Evolutionary conservation across 1,284 basidiomycete genomes (phyloP).

Genomic region (Entoloma clypeatum): DNA sequence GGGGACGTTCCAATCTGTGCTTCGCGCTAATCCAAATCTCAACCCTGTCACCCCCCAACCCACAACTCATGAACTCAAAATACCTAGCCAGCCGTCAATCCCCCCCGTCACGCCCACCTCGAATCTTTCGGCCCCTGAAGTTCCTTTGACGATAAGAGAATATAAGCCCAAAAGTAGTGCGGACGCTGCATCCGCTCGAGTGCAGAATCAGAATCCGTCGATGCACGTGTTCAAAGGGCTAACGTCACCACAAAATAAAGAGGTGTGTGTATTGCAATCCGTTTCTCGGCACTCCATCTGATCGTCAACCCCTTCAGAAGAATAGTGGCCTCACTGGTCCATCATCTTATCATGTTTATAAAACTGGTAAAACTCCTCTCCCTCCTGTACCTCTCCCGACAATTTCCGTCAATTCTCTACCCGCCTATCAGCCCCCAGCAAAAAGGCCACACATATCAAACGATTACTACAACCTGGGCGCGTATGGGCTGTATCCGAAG

Average conservation of each 20-base stretch:
- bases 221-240: constrained; percentile 8
- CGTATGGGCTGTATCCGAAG: not conserved
- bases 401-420: constrained; percentile 14
- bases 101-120: not conserved
- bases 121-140: not conserved
- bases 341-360: constrained; percentile 14
- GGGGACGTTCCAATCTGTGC: constrained; percentile 3
- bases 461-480: not conserved
- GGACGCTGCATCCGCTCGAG: not conserved
- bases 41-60: too few relatives aligned
- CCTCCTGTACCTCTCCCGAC: constrained; percentile 9
- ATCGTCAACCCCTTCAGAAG: not conserved
- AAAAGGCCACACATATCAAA: constrained; percentile 5
- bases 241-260: not conserved
- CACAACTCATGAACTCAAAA: too few relatives aligned
- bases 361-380: constrained; percentile 2
- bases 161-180: constrained; percentile 2
- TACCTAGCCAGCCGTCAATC: too few relatives aligned
- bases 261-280: constrained; percentile 2
- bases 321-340: constrained; percentile 12
- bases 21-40: constrained; percentile 1
- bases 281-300: not conserved
- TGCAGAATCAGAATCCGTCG: constrained; percentile 5
- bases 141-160: constrained; percentile 2
- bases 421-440: constrained; percentile 16